phyloP scores from a whole-genome alignment of 345 rosid species.

The Acer negundo region DNA sequence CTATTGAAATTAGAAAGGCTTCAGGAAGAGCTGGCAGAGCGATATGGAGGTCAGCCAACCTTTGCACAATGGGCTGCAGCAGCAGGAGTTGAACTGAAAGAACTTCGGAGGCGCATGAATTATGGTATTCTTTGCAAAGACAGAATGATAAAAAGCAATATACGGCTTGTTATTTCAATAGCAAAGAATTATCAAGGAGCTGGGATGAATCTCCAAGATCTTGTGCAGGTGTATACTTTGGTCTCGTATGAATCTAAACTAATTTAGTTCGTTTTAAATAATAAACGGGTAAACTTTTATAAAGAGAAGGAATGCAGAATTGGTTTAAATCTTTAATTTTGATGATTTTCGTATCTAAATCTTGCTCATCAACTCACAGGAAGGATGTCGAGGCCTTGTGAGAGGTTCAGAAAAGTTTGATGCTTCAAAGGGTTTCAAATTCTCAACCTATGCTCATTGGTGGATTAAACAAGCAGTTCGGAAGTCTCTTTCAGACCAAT shows the following conservation, averaged over 20 bases:
- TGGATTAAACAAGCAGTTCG: constrained; percentile 96
- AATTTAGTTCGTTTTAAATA: neutral
- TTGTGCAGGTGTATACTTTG: constrained; percentile 70
- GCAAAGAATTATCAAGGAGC: constrained; percentile 90
- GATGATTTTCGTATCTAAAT: constrained; percentile 15
- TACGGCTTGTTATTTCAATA: constrained; percentile 93
- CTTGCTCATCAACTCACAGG: constrained; percentile 44
- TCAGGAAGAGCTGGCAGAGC: constrained; percentile 65
- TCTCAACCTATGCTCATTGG: constrained; percentile 98
- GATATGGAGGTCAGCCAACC: constrained; percentile 72
- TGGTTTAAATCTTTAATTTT: neutral
- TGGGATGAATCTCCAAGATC: constrained; percentile 94
- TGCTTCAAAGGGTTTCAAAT: constrained; percentile 92
- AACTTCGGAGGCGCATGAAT: constrained; percentile 69
- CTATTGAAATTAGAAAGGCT: constrained; percentile 84
- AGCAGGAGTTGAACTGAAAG: constrained; percentile 73
- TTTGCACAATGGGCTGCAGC: constrained; percentile 93
- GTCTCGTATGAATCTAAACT: neutral
- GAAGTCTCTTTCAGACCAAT: constrained; percentile 82
- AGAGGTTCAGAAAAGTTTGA: constrained; percentile 94
- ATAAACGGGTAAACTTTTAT: neutral
- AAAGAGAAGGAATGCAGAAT: neutral
- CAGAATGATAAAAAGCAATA: constrained; percentile 91
- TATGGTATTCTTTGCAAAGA: constrained; percentile 79
- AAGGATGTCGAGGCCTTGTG: constrained; percentile 93